Evolutionary conservation across 768 basidiomycete genomes (phyloP).

Genomic region (Phanerochaete sordida): DNA sequence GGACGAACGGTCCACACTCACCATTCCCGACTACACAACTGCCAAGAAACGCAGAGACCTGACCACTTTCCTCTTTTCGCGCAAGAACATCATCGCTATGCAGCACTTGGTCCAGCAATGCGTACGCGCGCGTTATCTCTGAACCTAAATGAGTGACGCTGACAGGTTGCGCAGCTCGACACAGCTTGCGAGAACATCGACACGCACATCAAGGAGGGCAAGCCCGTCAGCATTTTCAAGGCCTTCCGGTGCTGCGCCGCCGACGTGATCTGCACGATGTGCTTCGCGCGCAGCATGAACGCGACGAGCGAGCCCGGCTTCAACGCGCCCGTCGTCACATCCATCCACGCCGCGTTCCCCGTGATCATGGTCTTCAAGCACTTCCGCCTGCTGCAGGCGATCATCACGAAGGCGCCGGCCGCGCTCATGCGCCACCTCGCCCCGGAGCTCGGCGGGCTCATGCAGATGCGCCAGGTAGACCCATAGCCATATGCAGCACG

Average conservation of each 20-base stretch:
- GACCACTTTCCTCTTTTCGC: slow-evolving; percentile 6
- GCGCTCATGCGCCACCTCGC: not conserved
- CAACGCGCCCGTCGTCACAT: slow-evolving; percentile 29
- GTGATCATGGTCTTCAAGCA: slow-evolving; percentile 15
- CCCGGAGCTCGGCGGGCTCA: not conserved
- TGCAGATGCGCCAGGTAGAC: not conserved
- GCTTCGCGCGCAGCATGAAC: slow-evolving; percentile 33
- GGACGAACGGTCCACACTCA: slow-evolving; percentile 10
- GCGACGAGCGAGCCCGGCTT: slow-evolving; percentile 34
- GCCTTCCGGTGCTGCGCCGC: slow-evolving; percentile 40
- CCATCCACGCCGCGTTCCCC: slow-evolving; percentile 29
- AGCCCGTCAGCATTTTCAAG: slow-evolving; percentile 33
- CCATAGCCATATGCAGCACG: not conserved
- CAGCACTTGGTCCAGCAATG: slow-evolving; percentile 5
- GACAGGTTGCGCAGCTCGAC: slow-evolving; percentile 26
- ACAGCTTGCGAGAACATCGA: slow-evolving; percentile 19
- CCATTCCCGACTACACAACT: not conserved
- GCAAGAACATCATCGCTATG: slow-evolving; percentile 4
- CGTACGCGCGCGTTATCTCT: not conserved
- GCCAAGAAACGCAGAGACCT: slow-evolving; percentile 9
- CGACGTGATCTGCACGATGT: slow-evolving; percentile 41
- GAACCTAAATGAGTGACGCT: not conserved
- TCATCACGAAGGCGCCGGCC: not conserved
- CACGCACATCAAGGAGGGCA: slow-evolving; percentile 10
- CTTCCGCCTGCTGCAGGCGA: slow-evolving; percentile 2